Conservation (phyloP, 257 asterid genomes). For the Fraxinus anomala region DNA sequence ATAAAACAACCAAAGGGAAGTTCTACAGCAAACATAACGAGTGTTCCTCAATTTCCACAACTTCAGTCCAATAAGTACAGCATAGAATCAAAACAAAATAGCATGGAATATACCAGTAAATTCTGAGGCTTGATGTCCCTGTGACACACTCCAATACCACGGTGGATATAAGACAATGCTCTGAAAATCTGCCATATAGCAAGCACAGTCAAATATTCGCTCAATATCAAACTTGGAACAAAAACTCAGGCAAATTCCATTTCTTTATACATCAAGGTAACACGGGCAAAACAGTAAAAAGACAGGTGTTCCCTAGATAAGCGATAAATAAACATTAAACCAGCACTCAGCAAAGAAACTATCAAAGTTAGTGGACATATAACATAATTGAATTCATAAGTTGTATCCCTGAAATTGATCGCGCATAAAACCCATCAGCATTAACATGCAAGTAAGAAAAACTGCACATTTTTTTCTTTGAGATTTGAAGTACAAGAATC, state of each 20-base stretch:
- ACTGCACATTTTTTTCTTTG: neutral
- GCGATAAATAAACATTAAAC: neutral
- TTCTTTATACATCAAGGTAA: neutral
- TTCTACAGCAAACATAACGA: neutral
- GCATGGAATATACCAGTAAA: slow-evolving; percentile 43
- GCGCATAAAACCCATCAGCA: neutral
- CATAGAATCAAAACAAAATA: neutral
- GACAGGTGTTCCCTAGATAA: neutral
- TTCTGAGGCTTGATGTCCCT: slow-evolving; percentile 72
- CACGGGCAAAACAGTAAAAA: neutral
- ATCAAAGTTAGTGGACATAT: neutral
- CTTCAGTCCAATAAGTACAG: neutral
- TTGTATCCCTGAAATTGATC: neutral
- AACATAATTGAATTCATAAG: neutral
- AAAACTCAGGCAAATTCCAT: neutral
- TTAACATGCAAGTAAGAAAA: neutral
- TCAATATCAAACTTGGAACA: neutral
- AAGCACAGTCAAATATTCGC: neutral
- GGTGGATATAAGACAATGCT: slow-evolving; percentile 59
- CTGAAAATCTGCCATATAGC: slow-evolving; percentile 55
- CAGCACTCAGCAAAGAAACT: neutral
- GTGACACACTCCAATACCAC: slow-evolving; percentile 60
- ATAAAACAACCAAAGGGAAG: neutral
- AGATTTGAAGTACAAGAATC: neutral
- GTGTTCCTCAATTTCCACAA: neutral